A percentile compares a stretch with the other conserved stretches of the same genome.
Conservation (phyloP, 1,139 yeast genomes). For the Blastobotrys niveus region DNA sequence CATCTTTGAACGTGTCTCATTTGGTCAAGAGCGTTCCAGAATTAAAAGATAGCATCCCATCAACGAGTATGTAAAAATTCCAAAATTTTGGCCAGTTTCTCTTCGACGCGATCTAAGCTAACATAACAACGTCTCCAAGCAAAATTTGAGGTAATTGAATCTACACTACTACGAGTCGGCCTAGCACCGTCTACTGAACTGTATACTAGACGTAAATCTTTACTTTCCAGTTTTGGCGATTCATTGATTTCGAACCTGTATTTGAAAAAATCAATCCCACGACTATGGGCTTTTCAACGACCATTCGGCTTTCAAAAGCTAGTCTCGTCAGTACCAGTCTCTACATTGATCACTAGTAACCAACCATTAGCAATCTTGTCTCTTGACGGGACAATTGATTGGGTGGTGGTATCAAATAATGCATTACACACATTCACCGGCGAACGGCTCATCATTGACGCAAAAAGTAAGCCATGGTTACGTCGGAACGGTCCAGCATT, state of each 20-base stretch:
- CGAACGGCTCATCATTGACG: constrained; percentile 24
- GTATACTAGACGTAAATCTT: constrained; percentile 40
- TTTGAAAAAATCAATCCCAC: constrained; percentile 13
- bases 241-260: constrained; percentile 21
- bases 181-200: constrained; percentile 47
- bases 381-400: constrained; percentile 38
- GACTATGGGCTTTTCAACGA: constrained; percentile 17
- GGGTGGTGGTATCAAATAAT: constrained; percentile 28
- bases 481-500: neutral
- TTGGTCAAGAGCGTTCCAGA: constrained; percentile 18
- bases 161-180: constrained; percentile 42
- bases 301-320: constrained; percentile 21
- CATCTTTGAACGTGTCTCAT: constrained; percentile 18
- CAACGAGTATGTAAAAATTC: neutral
- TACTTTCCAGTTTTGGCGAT: constrained; percentile 39
- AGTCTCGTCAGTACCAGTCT: constrained; percentile 19
- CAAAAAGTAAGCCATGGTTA: constrained; percentile 25
- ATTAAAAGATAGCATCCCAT: constrained; percentile 5
- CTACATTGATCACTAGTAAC: constrained; percentile 19
- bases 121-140: neutral
- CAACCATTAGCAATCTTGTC: constrained; percentile 32
- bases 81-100: constrained; percentile 1
- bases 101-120: too few species aligned
- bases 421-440: constrained; percentile 31
- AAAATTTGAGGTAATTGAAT: constrained; percentile 10